phyloP scores from a whole-genome alignment of 169 alveolate species.

The Eimeria necatrix region DNA sequence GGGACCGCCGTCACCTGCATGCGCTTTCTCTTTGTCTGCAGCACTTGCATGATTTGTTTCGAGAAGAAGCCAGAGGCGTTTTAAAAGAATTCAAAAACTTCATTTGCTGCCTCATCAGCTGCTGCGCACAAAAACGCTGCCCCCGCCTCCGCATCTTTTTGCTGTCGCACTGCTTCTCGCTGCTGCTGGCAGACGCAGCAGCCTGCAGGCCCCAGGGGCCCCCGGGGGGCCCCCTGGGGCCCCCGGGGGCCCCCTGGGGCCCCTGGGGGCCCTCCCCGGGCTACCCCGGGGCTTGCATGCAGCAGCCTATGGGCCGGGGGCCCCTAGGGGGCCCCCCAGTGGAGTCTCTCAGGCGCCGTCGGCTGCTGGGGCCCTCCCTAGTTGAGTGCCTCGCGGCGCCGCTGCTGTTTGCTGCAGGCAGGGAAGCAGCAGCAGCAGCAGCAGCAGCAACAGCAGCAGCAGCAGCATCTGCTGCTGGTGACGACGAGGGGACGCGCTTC shows the following conservation, averaged over 20 bases:
- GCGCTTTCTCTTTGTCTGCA: conserved; percentile 48
- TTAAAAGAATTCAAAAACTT: neutral
- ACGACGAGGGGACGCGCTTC: neutral
- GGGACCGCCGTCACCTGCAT: neutral
- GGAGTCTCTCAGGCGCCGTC: neutral
- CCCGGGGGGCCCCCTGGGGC: too few species aligned
- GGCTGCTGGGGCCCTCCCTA: conserved; percentile 23
- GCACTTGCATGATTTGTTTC: neutral
- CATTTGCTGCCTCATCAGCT: neutral
- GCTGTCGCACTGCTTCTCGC: neutral
- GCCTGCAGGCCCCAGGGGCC: too few species aligned
- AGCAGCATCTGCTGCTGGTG: neutral
- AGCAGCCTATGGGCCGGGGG: neutral
- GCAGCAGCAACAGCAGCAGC: conserved; percentile 48
- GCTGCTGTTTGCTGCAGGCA: conserved; percentile 36
- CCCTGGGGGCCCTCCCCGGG: too few species aligned
- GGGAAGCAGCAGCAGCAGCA: conserved; percentile 36
- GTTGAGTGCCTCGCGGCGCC: neutral
- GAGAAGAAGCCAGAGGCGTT: neutral
- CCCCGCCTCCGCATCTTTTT: neutral
- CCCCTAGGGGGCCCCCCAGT: neutral
- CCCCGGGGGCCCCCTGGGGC: too few species aligned
- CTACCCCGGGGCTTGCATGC: too few species aligned
- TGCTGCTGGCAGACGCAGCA: conserved; percentile 1
- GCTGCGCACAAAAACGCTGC: neutral